Conservation (phyloP, 1,284 basidiomycete genomes). For the Pseudozyma thailandica region DNA sequence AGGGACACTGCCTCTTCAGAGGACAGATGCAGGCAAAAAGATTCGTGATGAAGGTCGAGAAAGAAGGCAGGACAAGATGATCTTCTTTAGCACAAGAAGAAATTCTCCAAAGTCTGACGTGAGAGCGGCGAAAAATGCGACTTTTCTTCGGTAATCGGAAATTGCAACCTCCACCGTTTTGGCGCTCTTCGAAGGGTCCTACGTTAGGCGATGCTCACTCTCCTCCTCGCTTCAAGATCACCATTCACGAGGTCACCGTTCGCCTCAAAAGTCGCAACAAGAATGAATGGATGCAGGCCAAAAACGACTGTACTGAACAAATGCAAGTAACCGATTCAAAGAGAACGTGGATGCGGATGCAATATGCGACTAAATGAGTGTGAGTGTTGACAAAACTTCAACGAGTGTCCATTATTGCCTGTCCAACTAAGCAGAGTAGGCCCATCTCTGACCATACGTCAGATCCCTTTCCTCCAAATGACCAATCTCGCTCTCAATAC, state of each 20-base stretch:
- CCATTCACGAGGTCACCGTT: too few species aligned
- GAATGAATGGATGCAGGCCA: too few species aligned
- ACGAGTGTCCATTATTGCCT: neutral
- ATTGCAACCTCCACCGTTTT: conserved; percentile 1
- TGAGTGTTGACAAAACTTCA: neutral
- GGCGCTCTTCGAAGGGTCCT: too few species aligned
- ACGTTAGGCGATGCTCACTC: too few species aligned
- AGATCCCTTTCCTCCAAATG: conserved; percentile 61
- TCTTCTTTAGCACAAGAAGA: conserved; percentile 7
- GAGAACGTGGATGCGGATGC: too few species aligned
- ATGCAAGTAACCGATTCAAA: too few species aligned
- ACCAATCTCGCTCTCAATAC: conserved; percentile 64
- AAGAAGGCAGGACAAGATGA: neutral
- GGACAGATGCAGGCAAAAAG: neutral
- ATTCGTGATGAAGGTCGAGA: neutral
- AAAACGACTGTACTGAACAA: too few species aligned
- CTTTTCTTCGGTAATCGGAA: conserved; percentile 4
- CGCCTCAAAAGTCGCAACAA: too few species aligned
- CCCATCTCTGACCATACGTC: conserved; percentile 57
- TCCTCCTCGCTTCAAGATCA: neutral
- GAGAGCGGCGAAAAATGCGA: conserved; percentile 1
- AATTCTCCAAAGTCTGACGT: conserved; percentile 10
- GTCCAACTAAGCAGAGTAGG: conserved; percentile 44
- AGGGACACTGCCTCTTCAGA: neutral
- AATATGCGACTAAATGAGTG: neutral